Evolutionary conservation across 108 stramenopile species (phyloP).

Genomic region (Mediolabrus comicus): DNA sequence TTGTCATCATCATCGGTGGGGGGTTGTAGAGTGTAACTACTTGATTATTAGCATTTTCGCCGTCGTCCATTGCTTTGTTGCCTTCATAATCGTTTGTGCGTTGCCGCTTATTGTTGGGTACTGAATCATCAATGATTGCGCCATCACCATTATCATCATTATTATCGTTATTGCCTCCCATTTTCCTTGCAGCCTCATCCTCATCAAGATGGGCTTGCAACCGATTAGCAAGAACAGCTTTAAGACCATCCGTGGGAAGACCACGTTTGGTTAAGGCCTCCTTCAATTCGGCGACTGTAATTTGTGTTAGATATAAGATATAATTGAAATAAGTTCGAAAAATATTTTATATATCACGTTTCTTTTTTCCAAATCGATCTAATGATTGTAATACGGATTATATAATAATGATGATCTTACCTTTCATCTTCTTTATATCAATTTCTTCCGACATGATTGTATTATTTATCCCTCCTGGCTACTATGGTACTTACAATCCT

Average conservation of each 20-base stretch:
- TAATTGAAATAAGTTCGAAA: neutral
- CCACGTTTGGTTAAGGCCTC: conserved; percentile 52
- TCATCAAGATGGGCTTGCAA: conserved; percentile 75
- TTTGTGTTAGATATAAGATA: neutral
- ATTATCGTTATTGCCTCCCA: neutral
- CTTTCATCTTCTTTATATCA: conserved; percentile 58
- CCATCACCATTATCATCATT: neutral
- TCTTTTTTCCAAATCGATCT: neutral
- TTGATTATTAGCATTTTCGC: neutral
- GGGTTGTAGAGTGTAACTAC: conserved; percentile 26
- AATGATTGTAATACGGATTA: neutral
- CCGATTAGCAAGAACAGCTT: conserved; percentile 72
- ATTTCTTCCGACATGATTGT: conserved; percentile 26
- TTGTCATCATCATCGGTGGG: neutral
- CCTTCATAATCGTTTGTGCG: neutral
- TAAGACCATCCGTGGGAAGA: conserved; percentile 64
- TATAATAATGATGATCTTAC: conserved; percentile 16
- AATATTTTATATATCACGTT: neutral
- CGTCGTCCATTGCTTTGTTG: neutral
- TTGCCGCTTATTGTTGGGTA: conserved; percentile 23
- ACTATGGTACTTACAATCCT: too few species aligned
- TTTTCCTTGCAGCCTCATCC: conserved; percentile 19
- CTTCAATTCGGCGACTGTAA: conserved; percentile 68
- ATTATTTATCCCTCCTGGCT: too few species aligned
- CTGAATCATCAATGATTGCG: conserved; percentile 1